These are phyloP conservation scores for Yarrowia galli DNA, from an alignment of 1,139 yeast genomes.

Conservation along the genomic window DNA sequence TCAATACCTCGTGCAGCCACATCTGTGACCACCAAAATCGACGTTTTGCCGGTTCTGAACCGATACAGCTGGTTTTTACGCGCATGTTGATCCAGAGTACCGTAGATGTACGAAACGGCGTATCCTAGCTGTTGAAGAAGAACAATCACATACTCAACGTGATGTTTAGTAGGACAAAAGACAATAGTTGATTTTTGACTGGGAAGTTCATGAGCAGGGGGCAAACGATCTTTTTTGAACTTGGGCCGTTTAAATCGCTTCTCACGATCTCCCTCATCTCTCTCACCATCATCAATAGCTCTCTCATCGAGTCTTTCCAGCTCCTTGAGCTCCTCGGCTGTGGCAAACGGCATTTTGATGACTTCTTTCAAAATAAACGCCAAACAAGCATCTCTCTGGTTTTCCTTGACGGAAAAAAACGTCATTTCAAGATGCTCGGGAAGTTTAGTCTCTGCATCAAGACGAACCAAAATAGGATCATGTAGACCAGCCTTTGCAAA, in stretches of 20 bases:
- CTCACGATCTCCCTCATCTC: slow-evolving; percentile 49
- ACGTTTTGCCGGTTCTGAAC: slow-evolving; percentile 83
- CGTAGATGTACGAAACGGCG: slow-evolving; percentile 87
- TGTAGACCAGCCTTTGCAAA: slow-evolving; percentile 96
- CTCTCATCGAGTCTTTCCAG: slow-evolving; percentile 57
- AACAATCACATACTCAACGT: slow-evolving; percentile 85
- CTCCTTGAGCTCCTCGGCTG: slow-evolving; percentile 57
- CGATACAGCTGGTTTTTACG: slow-evolving; percentile 87
- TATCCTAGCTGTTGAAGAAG: slow-evolving; percentile 80
- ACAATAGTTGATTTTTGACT: slow-evolving; percentile 86
- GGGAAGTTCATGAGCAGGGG: slow-evolving; percentile 83
- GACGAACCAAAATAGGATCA: slow-evolving; percentile 88
- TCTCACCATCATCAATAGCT: slow-evolving; percentile 59
- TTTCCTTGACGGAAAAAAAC: slow-evolving; percentile 77
- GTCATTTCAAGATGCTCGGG: slow-evolving; percentile 93
- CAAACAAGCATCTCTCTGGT: slow-evolving; percentile 90
- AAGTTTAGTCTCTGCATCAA: slow-evolving; percentile 90
- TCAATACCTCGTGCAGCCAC: slow-evolving; percentile 99
- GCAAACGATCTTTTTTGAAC: slow-evolving; percentile 58
- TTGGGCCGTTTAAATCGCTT: slow-evolving; percentile 41
- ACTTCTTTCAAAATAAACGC: slow-evolving; percentile 78
- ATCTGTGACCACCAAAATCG: slow-evolving; percentile 91
- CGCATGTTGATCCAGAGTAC: slow-evolving; percentile 93
- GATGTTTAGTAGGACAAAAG: slow-evolving; percentile 97
- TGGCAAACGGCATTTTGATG: slow-evolving; percentile 83